Base-by-base conservation (phyloP, 768 basidiomycete species). In the Ramaria rubella region DNA sequence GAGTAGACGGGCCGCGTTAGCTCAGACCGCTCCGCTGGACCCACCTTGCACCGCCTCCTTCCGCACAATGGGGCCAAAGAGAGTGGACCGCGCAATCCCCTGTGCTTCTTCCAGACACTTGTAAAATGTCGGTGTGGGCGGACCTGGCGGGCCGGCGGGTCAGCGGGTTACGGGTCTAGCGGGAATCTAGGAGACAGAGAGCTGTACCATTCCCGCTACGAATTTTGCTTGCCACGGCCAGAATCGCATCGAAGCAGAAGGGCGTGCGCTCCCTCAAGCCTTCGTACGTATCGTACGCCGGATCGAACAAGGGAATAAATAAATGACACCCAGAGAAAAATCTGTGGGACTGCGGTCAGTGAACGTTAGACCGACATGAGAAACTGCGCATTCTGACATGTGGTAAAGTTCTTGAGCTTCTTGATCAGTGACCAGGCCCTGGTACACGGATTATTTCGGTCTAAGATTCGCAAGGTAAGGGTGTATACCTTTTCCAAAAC, bases 291-390 rank as follows among this genome's bases (percentile, higher is more conserved):
- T 97, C 94, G 72, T 93, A 95, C 58, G 77, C 74, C 30, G 90
- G 88, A 72, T 96, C 93, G 75, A 94, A 96, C 60, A 96, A 78
- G 46, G 94, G 94, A 62, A 96, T 92, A 77, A 96, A 97, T 68
- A 94, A 80, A 75, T 96, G 90, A 73, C 93, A 96, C 49, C 94
- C 94, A 57, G 89, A 86, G 75, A 95, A 95, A 78, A 95, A 97
- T 66, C 90, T 93, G 75, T 59, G 66, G 67, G 58, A 52, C 40
- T 45, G 21, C 49, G 19, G 61, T 26, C 2, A 30, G 24, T 27
- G 8, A 33, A 34, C 21, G 30, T 33, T n/a, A 51, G 49, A 5
- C 19, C 31, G 33, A 33, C 14, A 60, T 14, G 40, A 33, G 14
- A 23, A 29, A 31, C 33, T 27, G 21, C 31, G 62, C 21, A 62